A percentile compares a stretch with the other conserved stretches of the same genome.
Evolutionary conservation across 1,284 basidiomycete species (phyloP).

Genomic region (Marasmius tenuissimus): DNA sequence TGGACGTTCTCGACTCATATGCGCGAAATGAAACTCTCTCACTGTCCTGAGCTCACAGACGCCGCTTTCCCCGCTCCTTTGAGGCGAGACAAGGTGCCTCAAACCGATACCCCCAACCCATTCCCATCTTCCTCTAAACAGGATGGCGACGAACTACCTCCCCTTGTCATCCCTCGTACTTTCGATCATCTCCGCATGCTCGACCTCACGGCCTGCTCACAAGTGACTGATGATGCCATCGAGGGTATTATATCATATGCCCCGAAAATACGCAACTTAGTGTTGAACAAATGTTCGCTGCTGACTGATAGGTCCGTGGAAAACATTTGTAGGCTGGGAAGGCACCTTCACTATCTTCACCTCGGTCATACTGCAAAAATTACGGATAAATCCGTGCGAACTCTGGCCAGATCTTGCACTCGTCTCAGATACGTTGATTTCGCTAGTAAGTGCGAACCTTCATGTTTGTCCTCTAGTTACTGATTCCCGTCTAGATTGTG

Average conservation of each 20-base stretch:
- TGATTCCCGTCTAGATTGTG: slow-evolving; percentile 62
- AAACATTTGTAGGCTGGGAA: slow-evolving; percentile 85
- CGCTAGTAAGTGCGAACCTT: slow-evolving; percentile 68
- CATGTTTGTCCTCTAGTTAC: slow-evolving; percentile 8
- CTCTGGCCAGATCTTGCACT: slow-evolving; percentile 85
- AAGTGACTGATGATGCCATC: slow-evolving; percentile 86
- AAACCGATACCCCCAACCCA: slow-evolving; percentile 38
- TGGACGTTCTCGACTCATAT: slow-evolving; percentile 82
- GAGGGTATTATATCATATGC: slow-evolving; percentile 89
- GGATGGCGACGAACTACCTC: slow-evolving; percentile 45
- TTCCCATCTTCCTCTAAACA: slow-evolving; percentile 38
- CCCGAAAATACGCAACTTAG: slow-evolving; percentile 89
- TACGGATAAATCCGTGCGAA: slow-evolving; percentile 87
- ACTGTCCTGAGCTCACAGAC: slow-evolving; percentile 81
- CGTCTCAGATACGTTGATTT: slow-evolving; percentile 96
- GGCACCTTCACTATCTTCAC: slow-evolving; percentile 94
- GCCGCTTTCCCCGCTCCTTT: slow-evolving; percentile 80
- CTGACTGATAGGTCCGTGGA: slow-evolving; percentile 88
- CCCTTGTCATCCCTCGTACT: slow-evolving; percentile 56
- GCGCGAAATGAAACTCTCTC: slow-evolving; percentile 88
- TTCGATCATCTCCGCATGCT: slow-evolving; percentile 88
- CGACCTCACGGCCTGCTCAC: slow-evolving; percentile 85
- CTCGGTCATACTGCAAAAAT: slow-evolving; percentile 89
- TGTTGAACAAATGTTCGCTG: slow-evolving; percentile 86
- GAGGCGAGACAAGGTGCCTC: slow-evolving; percentile 36